Evolutionary conservation across 164 flowering plant genomes (phyloP).

Genomic region (Piper longum): DNA sequence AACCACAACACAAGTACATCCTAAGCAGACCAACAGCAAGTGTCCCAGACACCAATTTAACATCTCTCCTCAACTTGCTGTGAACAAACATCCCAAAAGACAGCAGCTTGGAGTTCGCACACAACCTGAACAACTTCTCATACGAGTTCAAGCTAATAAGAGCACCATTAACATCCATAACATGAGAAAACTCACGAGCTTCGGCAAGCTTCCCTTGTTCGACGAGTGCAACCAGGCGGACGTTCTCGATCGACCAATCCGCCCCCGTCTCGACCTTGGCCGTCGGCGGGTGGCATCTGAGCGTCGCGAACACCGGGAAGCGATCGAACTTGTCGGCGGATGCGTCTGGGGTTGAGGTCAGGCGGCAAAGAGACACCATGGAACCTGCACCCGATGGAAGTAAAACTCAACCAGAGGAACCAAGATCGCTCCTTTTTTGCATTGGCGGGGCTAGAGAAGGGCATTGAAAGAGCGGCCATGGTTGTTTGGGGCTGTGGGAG

Average conservation of each 20-base stretch:
- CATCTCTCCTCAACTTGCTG: conserved; percentile 7
- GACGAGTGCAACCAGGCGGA: conserved; percentile 32
- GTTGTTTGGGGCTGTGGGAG: too few relatives aligned
- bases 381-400: background rate
- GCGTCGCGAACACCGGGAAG: conserved; percentile 33
- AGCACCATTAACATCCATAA: conserved; percentile 25
- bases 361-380: background rate
- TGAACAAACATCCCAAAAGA: conserved; percentile 23
- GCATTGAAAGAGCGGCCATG: too few relatives aligned
- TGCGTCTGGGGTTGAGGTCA: background rate
- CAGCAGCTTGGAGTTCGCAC: conserved; percentile 16
- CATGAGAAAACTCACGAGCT: conserved; percentile 26
- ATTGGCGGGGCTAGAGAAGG: too few relatives aligned
- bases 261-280: conserved; percentile 3
- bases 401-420: too few relatives aligned
- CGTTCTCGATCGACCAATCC: conserved; percentile 24
- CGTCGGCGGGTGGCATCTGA: conserved; percentile 14
- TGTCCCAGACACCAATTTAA: conserved; percentile 16
- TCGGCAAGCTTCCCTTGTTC: conserved; percentile 33
- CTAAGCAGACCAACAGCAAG: conserved; percentile 17
- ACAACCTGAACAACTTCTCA: conserved; percentile 23
- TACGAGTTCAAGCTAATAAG: conserved; percentile 18
- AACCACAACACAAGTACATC: conserved; percentile 31
- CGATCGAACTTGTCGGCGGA: conserved; percentile 16
- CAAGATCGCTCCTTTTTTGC: too few relatives aligned